Evolutionary conservation across 148 eudicot species (phyloP).

Genomic region (Chenopodium quinoa): DNA sequence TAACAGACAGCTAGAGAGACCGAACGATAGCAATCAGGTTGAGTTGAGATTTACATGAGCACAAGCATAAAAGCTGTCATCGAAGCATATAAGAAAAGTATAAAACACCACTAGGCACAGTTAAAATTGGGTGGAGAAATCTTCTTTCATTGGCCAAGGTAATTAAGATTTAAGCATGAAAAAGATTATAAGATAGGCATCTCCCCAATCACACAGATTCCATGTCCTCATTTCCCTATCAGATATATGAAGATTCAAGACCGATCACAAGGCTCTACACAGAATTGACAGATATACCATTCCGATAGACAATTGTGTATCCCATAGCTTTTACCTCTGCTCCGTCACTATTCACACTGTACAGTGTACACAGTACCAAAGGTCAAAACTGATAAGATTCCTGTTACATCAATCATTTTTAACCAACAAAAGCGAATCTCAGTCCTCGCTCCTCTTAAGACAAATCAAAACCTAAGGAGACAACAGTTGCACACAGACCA

Average conservation of each 20-base stretch:
- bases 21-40: background rate
- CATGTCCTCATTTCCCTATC: constrained; percentile 4
- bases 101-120: background rate
- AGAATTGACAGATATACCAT: background rate
- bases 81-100: background rate
- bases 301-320: background rate
- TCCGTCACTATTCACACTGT: background rate
- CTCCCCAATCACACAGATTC: background rate
- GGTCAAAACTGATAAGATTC: background rate
- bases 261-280: background rate
- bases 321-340: background rate
- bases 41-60: background rate
- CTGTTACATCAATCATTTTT: background rate
- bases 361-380: background rate
- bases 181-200: background rate
- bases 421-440: background rate
- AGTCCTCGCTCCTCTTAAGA: background rate
- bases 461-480: background rate
- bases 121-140: background rate
- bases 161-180: background rate
- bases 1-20: constrained; percentile 1
- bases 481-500: no score
- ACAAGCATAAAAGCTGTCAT: background rate
- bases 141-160: background rate
- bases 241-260: background rate